Conservation (phyloP, 139 green algal species). For the Zygnema cylindricum region DNA sequence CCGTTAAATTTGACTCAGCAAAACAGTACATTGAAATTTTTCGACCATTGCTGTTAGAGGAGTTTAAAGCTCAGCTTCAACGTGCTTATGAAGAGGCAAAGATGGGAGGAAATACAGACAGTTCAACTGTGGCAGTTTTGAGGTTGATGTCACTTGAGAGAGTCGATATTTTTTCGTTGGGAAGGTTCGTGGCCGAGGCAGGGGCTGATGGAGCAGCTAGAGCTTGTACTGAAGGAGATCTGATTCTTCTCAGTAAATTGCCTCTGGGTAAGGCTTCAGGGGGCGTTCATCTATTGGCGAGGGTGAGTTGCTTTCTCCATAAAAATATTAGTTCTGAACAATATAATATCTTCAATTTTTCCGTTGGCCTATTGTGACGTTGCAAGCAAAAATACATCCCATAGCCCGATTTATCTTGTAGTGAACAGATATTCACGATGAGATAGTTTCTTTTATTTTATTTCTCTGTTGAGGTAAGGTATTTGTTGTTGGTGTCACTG, state of each 20-base stretch:
- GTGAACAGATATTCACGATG: no score
- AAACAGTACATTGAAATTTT: constrained; percentile 40
- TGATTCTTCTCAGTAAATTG: constrained; percentile 42
- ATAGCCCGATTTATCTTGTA: no score
- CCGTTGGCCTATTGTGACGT: no score
- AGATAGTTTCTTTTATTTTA: no score
- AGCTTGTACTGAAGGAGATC: constrained; percentile 43
- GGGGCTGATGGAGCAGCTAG: constrained; percentile 5
- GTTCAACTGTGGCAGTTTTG: neutral
- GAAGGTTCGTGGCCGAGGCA: constrained; percentile 14
- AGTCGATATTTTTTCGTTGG: constrained; percentile 49
- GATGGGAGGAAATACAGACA: neutral
- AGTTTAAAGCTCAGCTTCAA: constrained; percentile 57
- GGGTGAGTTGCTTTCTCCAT: no score
- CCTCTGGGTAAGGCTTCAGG: neutral
- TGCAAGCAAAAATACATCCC: no score
- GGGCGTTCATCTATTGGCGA: neutral
- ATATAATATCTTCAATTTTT: no score
- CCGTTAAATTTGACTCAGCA: constrained; percentile 30
- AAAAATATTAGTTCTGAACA: no score
- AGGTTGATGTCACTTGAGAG: constrained; percentile 47
- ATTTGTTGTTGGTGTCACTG: no score
- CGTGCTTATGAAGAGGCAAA: constrained; percentile 29
- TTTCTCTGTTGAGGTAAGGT: no score
- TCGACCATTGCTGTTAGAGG: constrained; percentile 50